A percentile compares a stretch with the other conserved stretches of the same genome.
Conservation (phyloP, 768 basidiomycete species). For the Paxillus ammoniavirescens region DNA sequence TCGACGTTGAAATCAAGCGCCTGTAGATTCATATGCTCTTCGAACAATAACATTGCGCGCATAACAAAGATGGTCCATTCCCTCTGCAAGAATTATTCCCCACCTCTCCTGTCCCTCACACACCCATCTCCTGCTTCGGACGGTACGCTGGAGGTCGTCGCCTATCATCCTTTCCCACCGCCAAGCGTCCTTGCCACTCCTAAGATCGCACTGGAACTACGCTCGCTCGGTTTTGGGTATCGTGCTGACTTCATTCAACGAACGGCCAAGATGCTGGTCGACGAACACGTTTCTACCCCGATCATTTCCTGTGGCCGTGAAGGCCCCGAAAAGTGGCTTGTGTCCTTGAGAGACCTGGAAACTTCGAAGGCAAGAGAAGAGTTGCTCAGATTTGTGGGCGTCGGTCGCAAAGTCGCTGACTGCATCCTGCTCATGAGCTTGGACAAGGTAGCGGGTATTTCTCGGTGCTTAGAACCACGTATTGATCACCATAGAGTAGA, state of each 20-base stretch:
- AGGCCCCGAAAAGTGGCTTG: slow-evolving; percentile 61
- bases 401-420: slow-evolving; percentile 96
- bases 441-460: slow-evolving; percentile 63
- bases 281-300: slow-evolving; percentile 39
- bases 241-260: slow-evolving; percentile 87
- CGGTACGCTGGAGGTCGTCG: slow-evolving; percentile 27
- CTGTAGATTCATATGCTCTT: slow-evolving; percentile 91
- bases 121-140: slow-evolving; percentile 30
- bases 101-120: slow-evolving; percentile 55
- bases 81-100: slow-evolving; percentile 76
- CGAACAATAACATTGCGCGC: slow-evolving; percentile 93
- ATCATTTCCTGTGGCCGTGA: slow-evolving; percentile 29
- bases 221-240: slow-evolving; percentile 91
- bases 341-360: slow-evolving; percentile 43
- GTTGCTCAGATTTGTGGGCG: slow-evolving; percentile 81
- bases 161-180: slow-evolving; percentile 83
- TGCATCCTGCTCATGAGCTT: slow-evolving; percentile 91
- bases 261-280: slow-evolving; percentile 76
- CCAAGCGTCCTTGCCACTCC: slow-evolving; percentile 65
- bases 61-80: slow-evolving; percentile 92
- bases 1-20: slow-evolving; percentile 8
- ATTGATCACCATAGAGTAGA: slow-evolving; percentile 40
- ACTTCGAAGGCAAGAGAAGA: slow-evolving; percentile 68
- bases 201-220: slow-evolving; percentile 59
- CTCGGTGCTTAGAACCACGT: background rate